Conservation (phyloP, 2,329 filamentous ascomycete species). For the Neonectria sp. region DNA sequence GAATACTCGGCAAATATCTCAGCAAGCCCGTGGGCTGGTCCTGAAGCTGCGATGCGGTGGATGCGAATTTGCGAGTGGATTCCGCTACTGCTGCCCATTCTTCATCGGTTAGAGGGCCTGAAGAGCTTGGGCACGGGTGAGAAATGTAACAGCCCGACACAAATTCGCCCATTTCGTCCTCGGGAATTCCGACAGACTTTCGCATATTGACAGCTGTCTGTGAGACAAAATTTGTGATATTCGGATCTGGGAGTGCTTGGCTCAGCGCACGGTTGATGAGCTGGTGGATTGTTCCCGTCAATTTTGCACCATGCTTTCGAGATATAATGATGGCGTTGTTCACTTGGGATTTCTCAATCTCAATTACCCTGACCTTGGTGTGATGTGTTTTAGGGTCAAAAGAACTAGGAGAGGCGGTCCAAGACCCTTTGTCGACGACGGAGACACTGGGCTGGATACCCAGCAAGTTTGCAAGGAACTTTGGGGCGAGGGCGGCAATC, state of each 20-base stretch:
- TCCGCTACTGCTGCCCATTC: constrained; percentile 39
- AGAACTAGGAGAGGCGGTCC: constrained; percentile 36
- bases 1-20: constrained; percentile 42
- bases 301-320: constrained; percentile 38
- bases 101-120: constrained; percentile 31
- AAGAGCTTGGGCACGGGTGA: constrained; percentile 23
- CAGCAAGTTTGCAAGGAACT: constrained; percentile 31
- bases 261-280: constrained; percentile 43
- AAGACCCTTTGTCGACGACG: constrained; percentile 36
- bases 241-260: constrained; percentile 29
- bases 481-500: constrained; percentile 34
- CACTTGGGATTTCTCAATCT: constrained; percentile 32
- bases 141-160: constrained; percentile 37
- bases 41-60: constrained; percentile 27
- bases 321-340: constrained; percentile 26
- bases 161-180: constrained; percentile 34
- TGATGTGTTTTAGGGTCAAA: constrained; percentile 25
- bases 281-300: constrained; percentile 39
- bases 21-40: constrained; percentile 41
- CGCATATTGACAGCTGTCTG: constrained; percentile 47
- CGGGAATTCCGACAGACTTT: constrained; percentile 35
- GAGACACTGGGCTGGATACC: constrained; percentile 35
- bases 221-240: constrained; percentile 43
- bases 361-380: constrained; percentile 35
- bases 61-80: constrained; percentile 35